These are phyloP conservation scores for Komagataea norvegica DNA, from an alignment of 1,139 yeast species.

Conservation along the genomic window DNA sequence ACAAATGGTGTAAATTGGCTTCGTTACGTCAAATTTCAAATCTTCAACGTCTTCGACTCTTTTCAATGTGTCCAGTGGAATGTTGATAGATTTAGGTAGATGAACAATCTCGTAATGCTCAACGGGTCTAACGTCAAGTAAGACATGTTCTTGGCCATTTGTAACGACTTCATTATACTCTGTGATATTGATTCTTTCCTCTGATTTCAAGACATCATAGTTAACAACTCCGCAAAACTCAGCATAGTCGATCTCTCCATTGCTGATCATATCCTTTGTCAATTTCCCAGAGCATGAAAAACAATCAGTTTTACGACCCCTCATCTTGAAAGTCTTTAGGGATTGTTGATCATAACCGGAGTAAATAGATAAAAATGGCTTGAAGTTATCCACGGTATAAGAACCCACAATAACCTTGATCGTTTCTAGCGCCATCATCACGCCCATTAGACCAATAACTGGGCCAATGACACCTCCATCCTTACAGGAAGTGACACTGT, in stretches of 20 bases:
- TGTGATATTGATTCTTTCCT: constrained; percentile 48
- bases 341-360: constrained; percentile 72
- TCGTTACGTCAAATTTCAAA: constrained; percentile 18
- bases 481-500: constrained; percentile 76
- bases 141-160: constrained; percentile 26
- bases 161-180: constrained; percentile 32
- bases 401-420: constrained; percentile 63
- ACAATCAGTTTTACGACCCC: constrained; percentile 61
- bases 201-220: constrained; percentile 40
- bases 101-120: constrained; percentile 70
- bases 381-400: constrained; percentile 48
- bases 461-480: constrained; percentile 98
- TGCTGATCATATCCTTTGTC: constrained; percentile 40
- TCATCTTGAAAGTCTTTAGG: constrained; percentile 72
- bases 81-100: constrained; percentile 55
- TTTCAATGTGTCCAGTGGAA: constrained; percentile 53
- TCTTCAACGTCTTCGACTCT: constrained; percentile 30
- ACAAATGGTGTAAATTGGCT: constrained; percentile 53
- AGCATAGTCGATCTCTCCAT: constrained; percentile 53
- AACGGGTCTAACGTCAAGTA: constrained; percentile 78
- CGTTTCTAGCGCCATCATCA: constrained; percentile 84
- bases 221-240: constrained; percentile 68
- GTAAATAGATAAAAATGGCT: constrained; percentile 67
- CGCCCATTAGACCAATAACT: constrained; percentile 87
- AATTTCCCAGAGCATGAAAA: constrained; percentile 58